Percentiles rank a stretch among this genome's conserved stretches.
phyloP scores from a whole-genome alignment of 306 rosid genomes.

The Malus asiatica region DNA sequence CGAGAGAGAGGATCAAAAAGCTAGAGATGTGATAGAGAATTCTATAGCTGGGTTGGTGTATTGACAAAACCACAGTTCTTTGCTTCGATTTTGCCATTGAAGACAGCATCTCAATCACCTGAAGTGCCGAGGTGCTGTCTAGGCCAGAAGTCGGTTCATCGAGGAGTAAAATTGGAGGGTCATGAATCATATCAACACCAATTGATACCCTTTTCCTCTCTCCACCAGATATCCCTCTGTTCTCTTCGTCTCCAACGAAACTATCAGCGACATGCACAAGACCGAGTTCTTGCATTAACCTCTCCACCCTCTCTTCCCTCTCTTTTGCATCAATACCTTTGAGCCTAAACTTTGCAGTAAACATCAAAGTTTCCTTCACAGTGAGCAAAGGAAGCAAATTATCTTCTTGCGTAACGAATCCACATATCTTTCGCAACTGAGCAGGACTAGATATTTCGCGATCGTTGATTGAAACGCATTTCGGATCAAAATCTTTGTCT shows the following conservation, averaged over 20 bases:
- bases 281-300: slow-evolving; percentile 67
- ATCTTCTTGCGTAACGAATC: slow-evolving; percentile 85
- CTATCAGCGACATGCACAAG: slow-evolving; percentile 61
- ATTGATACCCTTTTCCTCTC: slow-evolving; percentile 85
- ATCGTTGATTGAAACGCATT: slow-evolving; percentile 51
- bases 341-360: slow-evolving; percentile 68
- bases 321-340: slow-evolving; percentile 39
- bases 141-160: slow-evolving; percentile 90
- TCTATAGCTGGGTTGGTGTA: slow-evolving; percentile 88
- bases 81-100: slow-evolving; percentile 50
- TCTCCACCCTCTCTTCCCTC: slow-evolving; percentile 55
- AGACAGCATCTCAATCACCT: slow-evolving; percentile 68
- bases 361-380: slow-evolving; percentile 73
- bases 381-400: slow-evolving; percentile 77
- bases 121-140: slow-evolving; percentile 55
- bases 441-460: slow-evolving; percentile 38
- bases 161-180: slow-evolving; percentile 63
- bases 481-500: slow-evolving; percentile 38
- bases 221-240: slow-evolving; percentile 80
- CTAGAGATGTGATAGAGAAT: slow-evolving; percentile 59
- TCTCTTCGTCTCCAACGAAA: slow-evolving; percentile 80
- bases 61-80: slow-evolving; percentile 64
- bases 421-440: slow-evolving; percentile 62
- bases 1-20: slow-evolving; percentile 70
- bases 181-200: slow-evolving; percentile 78